Evolutionary conservation across 2,329 filamentous ascomycete species (phyloP).

Genomic region (Ophiostoma ips): DNA sequence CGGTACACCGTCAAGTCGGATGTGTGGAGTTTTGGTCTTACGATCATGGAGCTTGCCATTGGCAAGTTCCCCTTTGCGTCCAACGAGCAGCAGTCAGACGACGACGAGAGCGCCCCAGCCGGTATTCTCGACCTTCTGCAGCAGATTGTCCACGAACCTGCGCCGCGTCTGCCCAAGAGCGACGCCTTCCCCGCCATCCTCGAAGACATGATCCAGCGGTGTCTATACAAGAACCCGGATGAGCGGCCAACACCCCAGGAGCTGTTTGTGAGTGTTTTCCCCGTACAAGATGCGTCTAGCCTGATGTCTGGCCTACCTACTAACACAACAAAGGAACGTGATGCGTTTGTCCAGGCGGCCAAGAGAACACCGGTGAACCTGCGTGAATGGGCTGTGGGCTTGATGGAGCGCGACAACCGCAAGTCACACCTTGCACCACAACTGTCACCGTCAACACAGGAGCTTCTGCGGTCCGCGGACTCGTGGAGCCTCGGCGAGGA

Average conservation of each 20-base stretch:
- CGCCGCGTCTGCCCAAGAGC: conserved; percentile 86
- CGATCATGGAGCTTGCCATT: conserved; percentile 93
- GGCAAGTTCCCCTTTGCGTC: conserved; percentile 90
- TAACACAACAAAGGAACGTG: conserved; percentile 53
- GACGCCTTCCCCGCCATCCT: conserved; percentile 92
- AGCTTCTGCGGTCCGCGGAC: conserved; percentile 53
- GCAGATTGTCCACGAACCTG: conserved; percentile 93
- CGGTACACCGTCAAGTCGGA: conserved; percentile 97
- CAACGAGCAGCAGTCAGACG: conserved; percentile 56
- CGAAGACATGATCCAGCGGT: conserved; percentile 95
- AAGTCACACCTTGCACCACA: conserved; percentile 83
- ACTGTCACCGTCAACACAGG: conserved; percentile 63
- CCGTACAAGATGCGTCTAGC: neutral
- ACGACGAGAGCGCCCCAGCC: conserved; percentile 67
- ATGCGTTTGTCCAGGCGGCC: conserved; percentile 88
- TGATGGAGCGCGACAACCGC: conserved; percentile 91
- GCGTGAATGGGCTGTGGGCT: conserved; percentile 79
- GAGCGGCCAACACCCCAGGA: conserved; percentile 85
- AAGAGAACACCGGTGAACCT: conserved; percentile 93
- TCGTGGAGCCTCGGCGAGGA: conserved; percentile 39
- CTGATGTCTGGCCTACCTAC: neutral
- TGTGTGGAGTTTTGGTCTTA: conserved; percentile 94
- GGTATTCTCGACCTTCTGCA: conserved; percentile 92
- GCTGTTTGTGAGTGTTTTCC: conserved; percentile 55
- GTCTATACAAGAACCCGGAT: conserved; percentile 77